These are phyloP conservation scores for Talaromyces piceae DNA, from an alignment of 2,329 filamentous ascomycete genomes.

Conservation along the genomic window DNA sequence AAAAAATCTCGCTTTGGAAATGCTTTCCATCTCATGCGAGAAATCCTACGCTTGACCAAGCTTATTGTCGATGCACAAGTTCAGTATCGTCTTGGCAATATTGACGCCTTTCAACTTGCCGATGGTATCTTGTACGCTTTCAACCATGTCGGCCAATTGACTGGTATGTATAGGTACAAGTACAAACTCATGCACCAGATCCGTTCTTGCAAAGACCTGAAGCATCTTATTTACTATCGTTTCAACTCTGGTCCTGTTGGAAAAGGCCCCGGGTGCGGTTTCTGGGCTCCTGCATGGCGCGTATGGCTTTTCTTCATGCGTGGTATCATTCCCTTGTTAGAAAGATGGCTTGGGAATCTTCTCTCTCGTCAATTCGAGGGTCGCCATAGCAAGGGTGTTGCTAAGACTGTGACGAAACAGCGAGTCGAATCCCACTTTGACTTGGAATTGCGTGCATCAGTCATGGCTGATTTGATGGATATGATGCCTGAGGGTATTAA, in stretches of 20 bases:
- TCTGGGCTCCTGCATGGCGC: conserved; percentile 98
- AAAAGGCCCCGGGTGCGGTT: conserved; percentile 95
- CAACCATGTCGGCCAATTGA: conserved; percentile 96
- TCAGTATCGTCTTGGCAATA: conserved; percentile 93
- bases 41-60: conserved; percentile 92
- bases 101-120: conserved; percentile 96
- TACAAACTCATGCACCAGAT: conserved; percentile 99
- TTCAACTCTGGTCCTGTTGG: conserved; percentile 97
- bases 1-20: conserved; percentile 99
- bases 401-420: conserved; percentile 98
- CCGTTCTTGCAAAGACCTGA: conserved; percentile 95
- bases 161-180: conserved; percentile 99
- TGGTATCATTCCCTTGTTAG: conserved; percentile 91
- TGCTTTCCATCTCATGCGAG: conserved; percentile 97
- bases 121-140: conserved; percentile 99
- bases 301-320: conserved; percentile 99
- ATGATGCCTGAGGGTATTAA: conserved; percentile 99
- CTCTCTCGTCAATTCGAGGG: conserved; percentile 97
- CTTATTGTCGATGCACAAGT: conserved; percentile 98
- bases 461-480: conserved; percentile 98
- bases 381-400: conserved; percentile 95
- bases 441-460: conserved; percentile 89
- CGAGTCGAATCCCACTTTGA: conserved; percentile 98
- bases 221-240: conserved; percentile 97
- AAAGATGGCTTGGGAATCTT: conserved; percentile 95